These are phyloP conservation scores for Auriculariales sp. DNA, from an alignment of 768 basidiomycete genomes.

Conservation along the genomic window DNA sequence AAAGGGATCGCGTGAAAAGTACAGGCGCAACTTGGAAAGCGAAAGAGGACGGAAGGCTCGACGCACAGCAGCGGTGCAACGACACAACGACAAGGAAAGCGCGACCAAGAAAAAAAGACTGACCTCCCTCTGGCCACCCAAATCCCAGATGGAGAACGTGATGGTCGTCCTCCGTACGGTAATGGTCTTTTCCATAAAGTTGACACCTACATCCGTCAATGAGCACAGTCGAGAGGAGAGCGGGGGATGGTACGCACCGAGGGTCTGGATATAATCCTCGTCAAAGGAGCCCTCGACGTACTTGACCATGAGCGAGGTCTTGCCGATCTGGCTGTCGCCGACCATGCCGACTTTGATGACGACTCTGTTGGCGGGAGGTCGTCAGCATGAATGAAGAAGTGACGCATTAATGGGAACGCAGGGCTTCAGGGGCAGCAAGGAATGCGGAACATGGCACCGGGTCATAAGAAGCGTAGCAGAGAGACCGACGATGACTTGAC, in stretches of 20 bases:
- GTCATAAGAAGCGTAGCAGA: too few species aligned
- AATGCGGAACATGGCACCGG: too few species aligned
- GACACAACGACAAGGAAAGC: too few species aligned
- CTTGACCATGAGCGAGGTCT: constrained; percentile 99
- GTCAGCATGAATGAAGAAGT: not conserved
- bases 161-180: constrained; percentile 96
- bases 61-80: not conserved
- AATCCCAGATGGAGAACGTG: constrained; percentile 98
- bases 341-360: constrained; percentile 99
- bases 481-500: too few species aligned
- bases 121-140: constrained; percentile 37
- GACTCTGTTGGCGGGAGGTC: constrained; percentile 47
- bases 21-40: too few species aligned
- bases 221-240: constrained; percentile 4
- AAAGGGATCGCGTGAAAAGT: too few species aligned
- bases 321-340: constrained; percentile 97
- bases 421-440: too few species aligned
- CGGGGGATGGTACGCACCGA: constrained; percentile 41
- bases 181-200: constrained; percentile 99
- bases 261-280: constrained; percentile 99
- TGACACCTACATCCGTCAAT: constrained; percentile 51
- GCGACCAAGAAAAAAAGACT: not conserved
- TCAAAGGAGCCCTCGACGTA: constrained; percentile 98
- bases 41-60: too few species aligned
- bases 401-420: too few species aligned